Evolutionary conservation across 768 basidiomycete species (phyloP).

Genomic region (Hygrophoropsis aurantiaca): DNA sequence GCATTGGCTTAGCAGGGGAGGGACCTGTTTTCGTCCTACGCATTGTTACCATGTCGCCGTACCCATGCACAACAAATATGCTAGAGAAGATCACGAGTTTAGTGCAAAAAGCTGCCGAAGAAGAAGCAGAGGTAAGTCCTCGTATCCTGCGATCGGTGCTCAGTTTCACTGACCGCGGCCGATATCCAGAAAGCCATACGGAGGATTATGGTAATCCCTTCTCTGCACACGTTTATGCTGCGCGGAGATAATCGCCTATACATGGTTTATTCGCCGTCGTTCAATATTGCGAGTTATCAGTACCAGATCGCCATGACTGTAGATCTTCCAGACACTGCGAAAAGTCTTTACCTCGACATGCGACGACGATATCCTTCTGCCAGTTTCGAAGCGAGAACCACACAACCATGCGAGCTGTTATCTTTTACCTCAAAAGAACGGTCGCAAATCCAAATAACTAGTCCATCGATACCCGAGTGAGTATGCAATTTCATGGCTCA

Average conservation of each 20-base stretch:
- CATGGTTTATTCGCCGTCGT: conserved; percentile 9
- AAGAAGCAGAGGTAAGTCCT: conserved; percentile 21
- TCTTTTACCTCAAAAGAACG: neutral
- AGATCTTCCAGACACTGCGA: neutral
- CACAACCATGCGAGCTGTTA: neutral
- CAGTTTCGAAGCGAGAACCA: neutral
- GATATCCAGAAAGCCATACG: neutral
- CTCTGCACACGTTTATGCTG: conserved; percentile 10
- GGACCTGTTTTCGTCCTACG: conserved; percentile 25
- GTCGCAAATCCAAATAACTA: no score
- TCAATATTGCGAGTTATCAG: conserved; percentile 11
- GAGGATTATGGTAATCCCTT: conserved; percentile 6
- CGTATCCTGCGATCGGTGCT: neutral
- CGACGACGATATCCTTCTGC: neutral
- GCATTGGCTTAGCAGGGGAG: conserved; percentile 30
- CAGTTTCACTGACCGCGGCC: neutral
- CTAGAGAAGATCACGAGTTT: conserved; percentile 8
- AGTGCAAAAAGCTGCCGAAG: conserved; percentile 19
- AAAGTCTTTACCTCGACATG: neutral
- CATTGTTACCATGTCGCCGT: conserved; percentile 34
- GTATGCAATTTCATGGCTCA: neutral
- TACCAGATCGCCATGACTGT: conserved; percentile 12
- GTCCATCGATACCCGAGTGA: no score
- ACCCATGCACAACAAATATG: conserved; percentile 5
- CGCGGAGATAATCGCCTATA: conserved; percentile 12